Base-by-base conservation (phyloP, 331 rosid species). In the Pyracantha coccinea region DNA sequence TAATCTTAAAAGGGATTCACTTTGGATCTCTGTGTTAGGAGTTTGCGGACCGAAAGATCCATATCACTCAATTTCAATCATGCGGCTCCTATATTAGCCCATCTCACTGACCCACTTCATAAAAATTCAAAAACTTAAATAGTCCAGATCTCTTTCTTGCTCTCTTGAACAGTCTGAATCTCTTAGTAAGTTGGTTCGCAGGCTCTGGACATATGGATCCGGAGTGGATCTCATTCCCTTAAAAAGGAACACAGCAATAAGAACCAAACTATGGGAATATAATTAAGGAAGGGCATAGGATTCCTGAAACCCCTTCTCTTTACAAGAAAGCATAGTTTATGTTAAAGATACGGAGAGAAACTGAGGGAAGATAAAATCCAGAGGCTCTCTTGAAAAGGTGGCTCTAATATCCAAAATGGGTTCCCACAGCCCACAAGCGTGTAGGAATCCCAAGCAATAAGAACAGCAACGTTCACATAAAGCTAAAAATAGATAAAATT, bases 381-480 rank as follows among this genome's bases (percentile, higher is more conserved):
- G 55, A 23, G 74, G 76, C 28, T 31, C 72, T 50, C 81, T 85
- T 81, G 55, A 89, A 89, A 89, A 92, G 91, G 93, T 86, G 80
- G 84, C 90, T 78, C 89, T 83, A 76, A 82, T 85, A 82, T 83
- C 81, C 80, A 82, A 83, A 86, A 80, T 67, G 29, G 87, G 93
- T 81, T 82, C 88, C 94, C 94, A 89, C 90, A 80, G 9, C 58
- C 70, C 57, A 58, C 68, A 68, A 76, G 80, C 79, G 78, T 66
- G 91, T 84, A 85, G 93, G 97, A 84, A 92, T 92, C 97, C 94
- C 97, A 92, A 84, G 96, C 87, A 73, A 70, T 38, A 62, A 41
- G 80, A 85, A 80, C 81, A 80, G 78, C 91, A 83, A 86, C 88
- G 83, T 79, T 76, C 77, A 84, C 86, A 80, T 85, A 84, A 86